These are phyloP conservation scores for Picochlorum sp. DNA, from an alignment of 139 green algal species.

Conservation along the genomic window DNA sequence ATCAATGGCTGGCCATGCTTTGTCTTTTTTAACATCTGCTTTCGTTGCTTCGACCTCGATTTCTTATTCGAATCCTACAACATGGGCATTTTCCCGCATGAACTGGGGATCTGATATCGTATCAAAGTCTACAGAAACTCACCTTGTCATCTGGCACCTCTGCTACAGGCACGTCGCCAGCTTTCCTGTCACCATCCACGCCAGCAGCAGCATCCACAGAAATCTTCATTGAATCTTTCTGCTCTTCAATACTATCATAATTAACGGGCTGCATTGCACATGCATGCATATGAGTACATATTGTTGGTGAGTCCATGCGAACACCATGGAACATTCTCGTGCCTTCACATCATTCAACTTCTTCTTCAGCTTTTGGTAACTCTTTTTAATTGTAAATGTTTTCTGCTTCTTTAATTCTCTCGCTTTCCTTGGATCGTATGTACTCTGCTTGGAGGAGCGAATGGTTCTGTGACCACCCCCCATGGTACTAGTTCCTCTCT, in stretches of 20 bases:
- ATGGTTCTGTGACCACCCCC: too few species aligned
- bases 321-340: not conserved
- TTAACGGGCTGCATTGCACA: too few species aligned
- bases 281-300: too few species aligned
- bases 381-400: constrained; percentile 17
- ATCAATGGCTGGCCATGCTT: constrained; percentile 55
- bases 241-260: too few species aligned
- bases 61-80: not conserved
- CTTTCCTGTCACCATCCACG: not conserved
- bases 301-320: too few species aligned
- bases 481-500: too few species aligned
- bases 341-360: not conserved
- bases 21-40: constrained; percentile 38
- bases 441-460: not conserved
- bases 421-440: constrained; percentile 12
- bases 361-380: constrained; percentile 25
- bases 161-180: constrained; percentile 1
- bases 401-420: constrained; percentile 8
- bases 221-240: too few species aligned
- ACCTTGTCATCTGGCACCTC: not conserved
- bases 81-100: too few species aligned
- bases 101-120: constrained; percentile 12
- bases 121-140: not conserved
- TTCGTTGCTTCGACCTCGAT: constrained; percentile 7
- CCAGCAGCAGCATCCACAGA: not conserved